phyloP scores from a whole-genome alignment of 306 rosid species.

The Luffa aegyptiaca region DNA sequence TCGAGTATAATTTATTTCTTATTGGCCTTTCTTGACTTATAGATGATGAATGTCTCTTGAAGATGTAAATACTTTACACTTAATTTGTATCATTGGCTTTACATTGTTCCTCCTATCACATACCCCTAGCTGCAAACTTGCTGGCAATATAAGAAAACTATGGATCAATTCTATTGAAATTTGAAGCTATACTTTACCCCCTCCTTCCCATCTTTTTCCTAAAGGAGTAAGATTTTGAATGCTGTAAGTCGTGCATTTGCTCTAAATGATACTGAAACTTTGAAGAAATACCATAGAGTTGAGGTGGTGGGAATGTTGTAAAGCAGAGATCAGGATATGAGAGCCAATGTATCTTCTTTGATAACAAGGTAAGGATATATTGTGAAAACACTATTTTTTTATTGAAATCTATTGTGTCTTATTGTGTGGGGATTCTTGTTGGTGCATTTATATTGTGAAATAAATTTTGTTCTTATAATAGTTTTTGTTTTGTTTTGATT shows the following conservation, averaged over 20 bases:
- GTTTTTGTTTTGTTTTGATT: too few species aligned
- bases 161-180: not conserved
- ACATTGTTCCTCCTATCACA: not conserved
- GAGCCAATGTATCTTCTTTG: slow-evolving; percentile 64
- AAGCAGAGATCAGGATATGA: slow-evolving; percentile 61
- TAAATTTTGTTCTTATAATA: too few species aligned
- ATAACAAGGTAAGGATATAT: slow-evolving; percentile 53
- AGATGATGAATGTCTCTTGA: not conserved
- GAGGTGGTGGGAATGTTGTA: slow-evolving; percentile 78
- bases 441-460: not conserved
- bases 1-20: not conserved
- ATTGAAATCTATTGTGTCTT: not conserved
- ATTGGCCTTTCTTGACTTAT: not conserved
- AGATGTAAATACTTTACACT: not conserved
- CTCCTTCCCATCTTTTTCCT: not conserved
- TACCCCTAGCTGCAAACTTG: not conserved
- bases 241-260: not conserved
- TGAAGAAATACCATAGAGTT: too few species aligned
- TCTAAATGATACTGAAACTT: not conserved
- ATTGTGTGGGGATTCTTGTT: not conserved
- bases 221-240: not conserved
- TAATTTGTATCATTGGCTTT: not conserved
- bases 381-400: not conserved
- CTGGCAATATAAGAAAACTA: not conserved
- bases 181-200: not conserved